Evolutionary conservation across 2,329 filamentous ascomycete genomes (phyloP), one percentile per base, ranked within the genome.

Genomic region (Diaporthe batatas): DNA sequence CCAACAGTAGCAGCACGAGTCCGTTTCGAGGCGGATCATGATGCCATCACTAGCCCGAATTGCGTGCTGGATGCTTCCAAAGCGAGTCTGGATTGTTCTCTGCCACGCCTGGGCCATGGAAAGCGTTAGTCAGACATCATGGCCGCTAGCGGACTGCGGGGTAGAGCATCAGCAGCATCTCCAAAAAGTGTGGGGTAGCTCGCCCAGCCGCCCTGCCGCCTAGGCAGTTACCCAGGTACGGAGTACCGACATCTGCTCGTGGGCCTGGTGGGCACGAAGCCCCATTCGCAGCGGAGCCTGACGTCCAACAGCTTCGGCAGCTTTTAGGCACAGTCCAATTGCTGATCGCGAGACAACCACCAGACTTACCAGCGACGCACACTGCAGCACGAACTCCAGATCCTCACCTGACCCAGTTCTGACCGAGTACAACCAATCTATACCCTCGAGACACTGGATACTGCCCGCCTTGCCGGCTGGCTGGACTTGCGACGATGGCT

Each of bases 41-140:
- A 53, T 74, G 70, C 49, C 55, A 72, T 49, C 11, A 8, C 21
- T 44, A 62, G 54, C 32, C 14, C 3, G 10, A 4, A 74, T 72
- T 49, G 36, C 70, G 72, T 73, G 72, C 64, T 73, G 23, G 58
- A 10, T 10, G 47, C 21, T 21, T 11, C 5, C 6, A 18, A 6
- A 44, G 23, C n/a, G 3, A 36, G 42, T 42, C 39, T 29, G 23
- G 39, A 44, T 29, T 11, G 16, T 55, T 32, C 14, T 32, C 25
- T 23, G 54, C 18, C 32, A 14, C 36, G 5, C 44, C 44, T 10
- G 32, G n/a, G 4, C 11, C 39, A n/a, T 12, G 42, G 29, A 65
- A 29, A 51, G 51, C 12, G 42, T 51, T 67, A 16, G 21, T 21
- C 44, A 67, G 62, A 51, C 36, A 51, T 29, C 59, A n/a, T 34